Evolutionary conservation across 2,329 filamentous ascomycete genomes (phyloP), one percentile per base, ranked within the genome.

Genomic region (Chlorencoelia australis): DNA sequence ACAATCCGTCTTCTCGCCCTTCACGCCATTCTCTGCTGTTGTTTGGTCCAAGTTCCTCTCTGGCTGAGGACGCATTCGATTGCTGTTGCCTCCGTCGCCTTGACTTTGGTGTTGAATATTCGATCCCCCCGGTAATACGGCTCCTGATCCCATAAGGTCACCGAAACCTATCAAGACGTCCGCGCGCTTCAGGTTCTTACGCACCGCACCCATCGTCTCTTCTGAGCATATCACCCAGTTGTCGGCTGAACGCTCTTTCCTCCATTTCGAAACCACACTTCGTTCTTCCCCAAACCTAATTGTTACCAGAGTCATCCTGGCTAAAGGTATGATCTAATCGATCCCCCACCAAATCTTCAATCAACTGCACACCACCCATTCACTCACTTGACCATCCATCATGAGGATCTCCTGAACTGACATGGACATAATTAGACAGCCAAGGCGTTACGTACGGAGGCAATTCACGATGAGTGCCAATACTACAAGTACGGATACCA

Each of bases 31-130:
- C n/a, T n/a, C n/a, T n/a, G n/a, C n/a, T n/a, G n/a, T n/a, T n/a
- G n/a, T n/a, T n/a, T n/a, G n/a, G n/a, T n/a, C n/a, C n/a, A n/a
- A n/a, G n/a, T n/a, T n/a, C n/a, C n/a, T n/a, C n/a, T n/a, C n/a
- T n/a, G n/a, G n/a, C n/a, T n/a, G 43, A 51, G 42, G 43, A 53
- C 49, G 46, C 52, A 55, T 53, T 52, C 44, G 47, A 42, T 55
- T 53, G 49, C 39, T 38, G 51, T 49, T 35, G 30, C 43, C 40
- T 43, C 39, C 19, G 19, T 42, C 35, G 11, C 33, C 41, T n/a
- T n/a, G n/a, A n/a, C n/a, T n/a, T n/a, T n/a, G n/a, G n/a, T n/a
- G n/a, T n/a, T n/a, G n/a, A n/a, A n/a, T n/a, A n/a, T n/a, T n/a
- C n/a, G n/a, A n/a, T n/a, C n/a, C n/a, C n/a, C n/a, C n/a, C n/a